phyloP scores from a whole-genome alignment of 129 eudicot species.

The Tanacetum coccineum region DNA sequence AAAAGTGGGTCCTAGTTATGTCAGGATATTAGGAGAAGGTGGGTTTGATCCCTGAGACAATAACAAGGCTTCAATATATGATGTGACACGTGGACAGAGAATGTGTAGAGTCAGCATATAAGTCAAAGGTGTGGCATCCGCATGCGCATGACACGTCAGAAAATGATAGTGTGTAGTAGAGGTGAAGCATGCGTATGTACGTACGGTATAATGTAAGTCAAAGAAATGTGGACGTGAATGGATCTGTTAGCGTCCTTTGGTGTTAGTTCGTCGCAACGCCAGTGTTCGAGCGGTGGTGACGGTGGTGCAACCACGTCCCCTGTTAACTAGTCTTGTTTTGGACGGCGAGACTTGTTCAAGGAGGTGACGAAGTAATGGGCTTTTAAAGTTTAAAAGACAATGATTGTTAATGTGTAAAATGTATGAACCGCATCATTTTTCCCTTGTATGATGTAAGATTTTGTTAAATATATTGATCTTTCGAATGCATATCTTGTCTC shows the following conservation, averaged over 20 bases:
- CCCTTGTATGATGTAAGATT: no score
- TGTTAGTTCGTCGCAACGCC: neutral
- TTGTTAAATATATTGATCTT: no score
- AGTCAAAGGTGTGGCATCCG: conserved; percentile 28
- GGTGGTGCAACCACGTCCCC: conserved; percentile 1
- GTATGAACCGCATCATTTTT: no score
- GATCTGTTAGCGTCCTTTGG: conserved; percentile 28
- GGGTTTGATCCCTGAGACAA: conserved; percentile 31
- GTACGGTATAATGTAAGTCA: conserved; percentile 32
- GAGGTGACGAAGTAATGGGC: no score
- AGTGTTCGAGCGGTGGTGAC: neutral
- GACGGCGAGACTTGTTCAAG: no score
- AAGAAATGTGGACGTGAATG: conserved; percentile 29
- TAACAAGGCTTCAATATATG: conserved; percentile 28
- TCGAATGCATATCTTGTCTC: no score
- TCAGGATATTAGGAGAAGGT: conserved; percentile 55
- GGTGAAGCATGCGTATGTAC: conserved; percentile 24
- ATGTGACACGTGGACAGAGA: conserved; percentile 34
- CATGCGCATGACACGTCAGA: conserved; percentile 39
- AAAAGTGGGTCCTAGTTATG: conserved; percentile 33
- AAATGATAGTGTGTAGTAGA: conserved; percentile 10
- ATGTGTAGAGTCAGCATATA: conserved; percentile 31
- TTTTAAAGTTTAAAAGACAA: no score
- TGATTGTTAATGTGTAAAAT: no score
- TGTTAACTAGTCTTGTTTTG: no score